These are phyloP conservation scores for Rhododendron vialii DNA, from an alignment of 148 eudicot genomes.

Conservation along the genomic window DNA sequence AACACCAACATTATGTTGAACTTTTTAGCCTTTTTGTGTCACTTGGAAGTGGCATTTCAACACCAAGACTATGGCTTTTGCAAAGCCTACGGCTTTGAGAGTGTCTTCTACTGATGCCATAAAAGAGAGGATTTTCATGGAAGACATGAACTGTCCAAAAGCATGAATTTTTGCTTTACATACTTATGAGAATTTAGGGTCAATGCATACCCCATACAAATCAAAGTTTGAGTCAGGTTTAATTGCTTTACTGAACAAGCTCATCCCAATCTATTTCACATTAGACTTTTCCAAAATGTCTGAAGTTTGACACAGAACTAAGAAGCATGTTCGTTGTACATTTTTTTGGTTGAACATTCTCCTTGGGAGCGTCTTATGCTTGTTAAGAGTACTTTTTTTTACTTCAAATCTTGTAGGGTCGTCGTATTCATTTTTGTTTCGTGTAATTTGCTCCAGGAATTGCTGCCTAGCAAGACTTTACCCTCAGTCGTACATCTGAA, in stretches of 20 bases:
- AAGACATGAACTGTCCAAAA: neutral
- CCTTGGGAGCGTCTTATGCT: too few species aligned
- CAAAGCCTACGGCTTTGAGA: neutral
- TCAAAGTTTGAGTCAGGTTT: neutral
- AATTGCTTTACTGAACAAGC: neutral
- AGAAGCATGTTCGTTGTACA: neutral
- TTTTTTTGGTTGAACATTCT: neutral
- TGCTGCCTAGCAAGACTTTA: constrained; percentile 52
- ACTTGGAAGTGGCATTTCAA: neutral
- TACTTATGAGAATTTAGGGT: neutral
- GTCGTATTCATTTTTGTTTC: neutral
- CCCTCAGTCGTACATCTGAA: constrained; percentile 20
- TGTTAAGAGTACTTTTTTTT: neutral
- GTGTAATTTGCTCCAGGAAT: constrained; percentile 16
- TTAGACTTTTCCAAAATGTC: neutral
- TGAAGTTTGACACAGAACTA: neutral
- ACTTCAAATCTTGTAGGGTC: neutral
- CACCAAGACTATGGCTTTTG: neutral
- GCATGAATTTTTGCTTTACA: neutral
- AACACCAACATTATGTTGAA: neutral
- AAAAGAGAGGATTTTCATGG: neutral
- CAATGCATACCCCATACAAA: neutral
- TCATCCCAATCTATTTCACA: neutral
- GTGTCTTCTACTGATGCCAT: neutral
- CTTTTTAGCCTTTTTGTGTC: neutral